phyloP scores from a whole-genome alignment of 148 eudicot species.

The Fagopyrum homotropicum region DNA sequence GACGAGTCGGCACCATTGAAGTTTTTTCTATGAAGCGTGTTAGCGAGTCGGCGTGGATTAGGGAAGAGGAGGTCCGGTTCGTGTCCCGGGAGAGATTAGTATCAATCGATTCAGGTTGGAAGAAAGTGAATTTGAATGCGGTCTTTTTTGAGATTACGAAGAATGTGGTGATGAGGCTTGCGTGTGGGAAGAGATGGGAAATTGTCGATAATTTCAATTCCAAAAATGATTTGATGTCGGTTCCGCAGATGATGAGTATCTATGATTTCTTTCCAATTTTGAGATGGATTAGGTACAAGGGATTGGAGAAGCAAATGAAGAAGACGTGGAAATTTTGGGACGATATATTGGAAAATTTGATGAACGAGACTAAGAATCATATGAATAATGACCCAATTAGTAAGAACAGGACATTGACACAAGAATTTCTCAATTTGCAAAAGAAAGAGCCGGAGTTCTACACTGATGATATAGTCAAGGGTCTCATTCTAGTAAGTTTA shows the following conservation, averaged over 20 bases:
- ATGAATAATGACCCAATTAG: neutral
- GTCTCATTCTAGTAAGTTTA: conserved; percentile 21
- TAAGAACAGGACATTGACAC: conserved; percentile 20
- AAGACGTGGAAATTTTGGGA: neutral
- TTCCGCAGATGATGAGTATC: neutral
- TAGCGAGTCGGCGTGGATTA: conserved; percentile 15
- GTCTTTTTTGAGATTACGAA: conserved; percentile 22
- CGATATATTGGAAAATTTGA: conserved; percentile 20
- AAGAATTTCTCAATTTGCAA: conserved; percentile 22
- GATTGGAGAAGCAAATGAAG: conserved; percentile 10
- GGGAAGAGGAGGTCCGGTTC: conserved; percentile 20
- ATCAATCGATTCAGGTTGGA: neutral
- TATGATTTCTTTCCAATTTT: conserved; percentile 19
- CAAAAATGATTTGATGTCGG: no score
- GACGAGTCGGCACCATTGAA: conserved; percentile 24
- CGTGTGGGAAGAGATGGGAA: conserved; percentile 22
- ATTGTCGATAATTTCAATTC: neutral
- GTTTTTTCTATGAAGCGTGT: conserved; percentile 23
- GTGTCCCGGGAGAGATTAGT: neutral
- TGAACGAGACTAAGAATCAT: conserved; percentile 13
- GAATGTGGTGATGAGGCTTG: conserved; percentile 34
- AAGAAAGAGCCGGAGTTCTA: conserved; percentile 22
- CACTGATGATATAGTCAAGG: conserved; percentile 20
- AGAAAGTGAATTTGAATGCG: conserved; percentile 18
- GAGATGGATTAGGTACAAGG: conserved; percentile 8